Conservation (phyloP, 2,329 filamentous ascomycete species). For the Sarocladium brachiariae region DNA sequence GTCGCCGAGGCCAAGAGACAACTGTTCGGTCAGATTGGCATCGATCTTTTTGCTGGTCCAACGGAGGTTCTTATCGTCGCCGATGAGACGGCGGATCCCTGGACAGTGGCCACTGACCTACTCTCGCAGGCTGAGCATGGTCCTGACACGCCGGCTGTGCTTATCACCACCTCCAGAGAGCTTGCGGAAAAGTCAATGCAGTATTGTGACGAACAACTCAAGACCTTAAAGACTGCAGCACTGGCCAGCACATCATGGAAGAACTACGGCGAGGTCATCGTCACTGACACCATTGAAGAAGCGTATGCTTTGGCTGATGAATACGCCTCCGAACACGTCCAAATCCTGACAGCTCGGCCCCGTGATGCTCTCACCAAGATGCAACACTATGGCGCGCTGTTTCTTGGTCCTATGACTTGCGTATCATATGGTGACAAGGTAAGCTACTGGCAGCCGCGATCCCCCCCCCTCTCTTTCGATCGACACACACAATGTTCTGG, state of each 20-base stretch:
- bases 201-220: conserved; percentile 30
- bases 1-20: conserved; percentile 48
- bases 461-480: background rate
- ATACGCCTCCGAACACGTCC: background rate
- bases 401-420: background rate
- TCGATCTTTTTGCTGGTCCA: conserved; percentile 18
- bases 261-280: conserved; percentile 37
- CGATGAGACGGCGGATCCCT: background rate
- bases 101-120: background rate
- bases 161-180: conserved; percentile 38
- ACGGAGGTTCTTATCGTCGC: background rate
- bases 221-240: conserved; percentile 33
- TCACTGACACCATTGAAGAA: conserved; percentile 31
- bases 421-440: conserved; percentile 1
- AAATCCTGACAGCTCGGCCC: background rate
- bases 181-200: conserved; percentile 31
- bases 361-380: background rate
- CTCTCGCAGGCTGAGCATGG: background rate
- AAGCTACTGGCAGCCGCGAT: background rate
- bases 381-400: background rate
- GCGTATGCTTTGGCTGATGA: background rate
- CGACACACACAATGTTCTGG: too few species aligned
- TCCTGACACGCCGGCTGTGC: conserved; percentile 24
- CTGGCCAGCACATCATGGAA: conserved; percentile 38
- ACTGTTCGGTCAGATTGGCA: conserved; percentile 46